phyloP scores from a whole-genome alignment of 768 basidiomycete species.

The Phallus indusiatus region DNA sequence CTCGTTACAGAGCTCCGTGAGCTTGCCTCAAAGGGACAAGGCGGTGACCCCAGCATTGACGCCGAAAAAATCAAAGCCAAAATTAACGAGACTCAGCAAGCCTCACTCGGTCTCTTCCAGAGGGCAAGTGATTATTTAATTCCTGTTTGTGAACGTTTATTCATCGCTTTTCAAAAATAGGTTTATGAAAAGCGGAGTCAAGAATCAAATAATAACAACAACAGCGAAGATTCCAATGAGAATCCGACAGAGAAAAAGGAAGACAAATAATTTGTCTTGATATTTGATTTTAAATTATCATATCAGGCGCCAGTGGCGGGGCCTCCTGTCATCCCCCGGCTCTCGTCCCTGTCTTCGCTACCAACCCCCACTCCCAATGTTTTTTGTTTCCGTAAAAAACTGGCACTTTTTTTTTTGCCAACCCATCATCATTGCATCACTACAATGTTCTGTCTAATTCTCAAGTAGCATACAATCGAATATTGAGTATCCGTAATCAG shows the following conservation, averaged over 20 bases:
- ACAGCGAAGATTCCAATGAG: conserved; percentile 33
- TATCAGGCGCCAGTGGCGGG: too few species aligned
- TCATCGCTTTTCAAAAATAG: conserved; percentile 17
- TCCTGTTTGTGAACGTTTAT: not conserved
- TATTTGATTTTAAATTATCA: not conserved
- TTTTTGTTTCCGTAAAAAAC: too few species aligned
- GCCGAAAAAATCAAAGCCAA: conserved; percentile 86
- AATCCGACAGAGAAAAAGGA: conserved; percentile 72
- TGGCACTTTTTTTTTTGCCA: too few species aligned
- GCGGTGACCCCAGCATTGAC: conserved; percentile 69
- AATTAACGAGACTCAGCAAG: conserved; percentile 89
- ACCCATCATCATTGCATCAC: too few species aligned
- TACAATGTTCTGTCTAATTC: too few species aligned
- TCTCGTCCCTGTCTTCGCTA: too few species aligned
- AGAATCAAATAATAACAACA: conserved; percentile 37
- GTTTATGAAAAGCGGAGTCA: conserved; percentile 88
- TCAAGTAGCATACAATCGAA: too few species aligned
- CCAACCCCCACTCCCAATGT: too few species aligned
- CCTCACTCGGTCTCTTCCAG: conserved; percentile 94
- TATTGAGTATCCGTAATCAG: too few species aligned
- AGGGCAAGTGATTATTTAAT: conserved; percentile 40
- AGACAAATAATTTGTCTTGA: conserved; percentile 1
- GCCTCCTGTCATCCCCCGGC: too few species aligned
- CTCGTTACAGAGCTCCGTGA: conserved; percentile 84
- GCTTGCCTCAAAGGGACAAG: conserved; percentile 81